Evolutionary conservation across 495 filamentous ascomycete genomes (phyloP).

Genomic region (Aspergillus wentii): DNA sequence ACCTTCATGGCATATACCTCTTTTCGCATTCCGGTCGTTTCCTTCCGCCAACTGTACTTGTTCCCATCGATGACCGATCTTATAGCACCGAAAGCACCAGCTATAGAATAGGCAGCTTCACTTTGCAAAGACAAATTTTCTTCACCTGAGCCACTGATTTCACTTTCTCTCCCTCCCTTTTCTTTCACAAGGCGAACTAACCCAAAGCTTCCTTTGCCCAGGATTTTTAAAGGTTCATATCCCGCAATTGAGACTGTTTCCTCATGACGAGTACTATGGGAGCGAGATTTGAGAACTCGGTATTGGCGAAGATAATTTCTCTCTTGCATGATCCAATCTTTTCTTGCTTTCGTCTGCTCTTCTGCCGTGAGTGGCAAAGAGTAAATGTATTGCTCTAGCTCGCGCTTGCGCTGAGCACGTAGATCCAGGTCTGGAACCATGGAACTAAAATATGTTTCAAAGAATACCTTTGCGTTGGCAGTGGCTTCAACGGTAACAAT

Average conservation of each 20-base stretch:
- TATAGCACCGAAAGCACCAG: conserved; percentile 8
- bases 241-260: conserved; percentile 51
- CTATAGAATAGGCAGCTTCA: background rate
- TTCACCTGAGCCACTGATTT: background rate
- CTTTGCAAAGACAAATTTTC: conserved; percentile 5
- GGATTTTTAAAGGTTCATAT: conserved; percentile 76
- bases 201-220: conserved; percentile 95
- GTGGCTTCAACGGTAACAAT: conserved; percentile 73
- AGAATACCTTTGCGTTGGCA: conserved; percentile 75
- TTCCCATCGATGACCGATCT: conserved; percentile 23
- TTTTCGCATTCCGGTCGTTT: conserved; percentile 33
- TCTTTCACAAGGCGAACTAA: conserved; percentile 81
- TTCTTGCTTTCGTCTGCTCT: conserved; percentile 49
- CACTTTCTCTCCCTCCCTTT: conserved; percentile 19
- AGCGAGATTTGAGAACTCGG: conserved; percentile 61
- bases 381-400: conserved; percentile 61
- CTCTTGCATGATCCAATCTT: conserved; percentile 60
- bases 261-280: conserved; percentile 29
- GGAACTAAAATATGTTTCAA: conserved; percentile 78
- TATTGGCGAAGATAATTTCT: conserved; percentile 70
- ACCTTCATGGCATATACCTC: conserved; percentile 93
- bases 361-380: conserved; percentile 44
- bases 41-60: conserved; percentile 18
- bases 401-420: conserved; percentile 60
- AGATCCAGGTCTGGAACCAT: conserved; percentile 50